Evolutionary conservation across 176 grass and related monocot genomes (phyloP).

Genomic region (Poa annua): DNA sequence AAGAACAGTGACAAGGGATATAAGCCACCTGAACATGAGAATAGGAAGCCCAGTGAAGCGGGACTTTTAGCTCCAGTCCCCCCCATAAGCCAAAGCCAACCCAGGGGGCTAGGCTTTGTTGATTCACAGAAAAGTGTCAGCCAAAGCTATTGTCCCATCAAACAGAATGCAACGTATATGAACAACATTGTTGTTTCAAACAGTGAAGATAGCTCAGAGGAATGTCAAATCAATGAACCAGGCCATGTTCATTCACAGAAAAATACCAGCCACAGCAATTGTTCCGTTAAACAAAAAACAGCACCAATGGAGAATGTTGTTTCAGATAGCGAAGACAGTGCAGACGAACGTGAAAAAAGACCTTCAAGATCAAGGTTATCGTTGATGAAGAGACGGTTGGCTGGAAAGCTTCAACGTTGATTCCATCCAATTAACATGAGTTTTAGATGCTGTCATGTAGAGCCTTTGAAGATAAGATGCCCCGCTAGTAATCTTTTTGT

Average conservation of each 20-base stretch:
- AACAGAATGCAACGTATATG: slow-evolving; percentile 8
- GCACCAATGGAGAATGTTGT: slow-evolving; percentile 44
- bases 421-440: background rate
- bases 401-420: slow-evolving; percentile 42
- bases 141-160: slow-evolving; percentile 20
- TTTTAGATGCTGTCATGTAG: background rate
- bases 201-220: slow-evolving; percentile 76
- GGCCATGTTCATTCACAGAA: slow-evolving; percentile 27
- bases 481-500: background rate
- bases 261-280: slow-evolving; percentile 21
- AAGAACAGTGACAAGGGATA: slow-evolving; percentile 22
- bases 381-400: slow-evolving; percentile 45
- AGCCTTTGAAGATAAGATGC: background rate
- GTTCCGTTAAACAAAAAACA: slow-evolving; percentile 15
- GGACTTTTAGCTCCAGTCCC: background rate
- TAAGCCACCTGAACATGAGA: background rate
- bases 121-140: slow-evolving; percentile 35
- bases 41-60: slow-evolving; percentile 30
- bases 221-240: slow-evolving; percentile 26
- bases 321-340: slow-evolving; percentile 90
- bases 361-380: slow-evolving; percentile 68
- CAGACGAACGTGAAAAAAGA: slow-evolving; percentile 54
- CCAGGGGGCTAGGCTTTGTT: background rate
- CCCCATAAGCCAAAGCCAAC: slow-evolving; percentile 13
- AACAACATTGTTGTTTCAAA: slow-evolving; percentile 63